A percentile compares a stretch with the other conserved stretches of the same genome.
Conservation (phyloP, 441 rosid species). For the Pelargonium citronellum region DNA sequence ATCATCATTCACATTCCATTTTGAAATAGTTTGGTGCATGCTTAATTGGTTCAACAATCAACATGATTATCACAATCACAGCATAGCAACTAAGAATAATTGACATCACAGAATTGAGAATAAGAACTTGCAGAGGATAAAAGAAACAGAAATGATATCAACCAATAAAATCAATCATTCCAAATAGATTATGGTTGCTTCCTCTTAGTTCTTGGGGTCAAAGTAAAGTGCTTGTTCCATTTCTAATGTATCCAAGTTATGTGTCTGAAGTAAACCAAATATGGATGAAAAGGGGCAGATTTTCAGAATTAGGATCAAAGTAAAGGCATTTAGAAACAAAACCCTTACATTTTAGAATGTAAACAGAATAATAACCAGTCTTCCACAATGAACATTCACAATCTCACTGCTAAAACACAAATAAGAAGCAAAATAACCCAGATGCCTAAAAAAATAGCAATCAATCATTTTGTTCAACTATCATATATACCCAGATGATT, state of each 20-base stretch:
- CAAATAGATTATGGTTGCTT: neutral
- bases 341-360: neutral
- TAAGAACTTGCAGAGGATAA: neutral
- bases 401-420: slow-evolving; percentile 1
- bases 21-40: too few species aligned
- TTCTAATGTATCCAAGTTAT: neutral
- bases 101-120: neutral
- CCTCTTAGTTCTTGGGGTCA: neutral
- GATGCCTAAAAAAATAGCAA: neutral
- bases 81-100: neutral
- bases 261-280: neutral
- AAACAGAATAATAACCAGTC: neutral
- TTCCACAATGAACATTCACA: neutral
- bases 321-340: neutral
- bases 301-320: too few species aligned
- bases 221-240: neutral
- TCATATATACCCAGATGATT: neutral
- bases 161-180: neutral
- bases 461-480: neutral
- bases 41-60: too few species aligned
- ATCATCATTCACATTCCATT: neutral
- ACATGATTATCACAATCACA: neutral
- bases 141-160: neutral
- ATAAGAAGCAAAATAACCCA: neutral
- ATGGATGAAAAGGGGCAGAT: neutral